Percentiles rank a stretch among this genome's conserved stretches.
These are phyloP conservation scores for Cladophialophora bantiana DNA, from an alignment of 2,329 filamentous ascomycete genomes.

Conservation along the genomic window DNA sequence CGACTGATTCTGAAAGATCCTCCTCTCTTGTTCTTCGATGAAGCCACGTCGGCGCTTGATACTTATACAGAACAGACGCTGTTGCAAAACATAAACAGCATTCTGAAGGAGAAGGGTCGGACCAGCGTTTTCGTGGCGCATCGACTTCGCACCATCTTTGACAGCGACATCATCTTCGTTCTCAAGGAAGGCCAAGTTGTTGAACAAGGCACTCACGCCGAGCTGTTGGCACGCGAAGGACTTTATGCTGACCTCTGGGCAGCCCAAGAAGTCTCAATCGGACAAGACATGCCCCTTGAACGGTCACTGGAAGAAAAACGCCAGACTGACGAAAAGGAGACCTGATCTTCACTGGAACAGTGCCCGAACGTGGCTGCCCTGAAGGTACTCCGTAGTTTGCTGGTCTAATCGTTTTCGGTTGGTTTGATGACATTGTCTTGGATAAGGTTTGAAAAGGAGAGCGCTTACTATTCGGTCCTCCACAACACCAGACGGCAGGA, in stretches of 20 bases:
- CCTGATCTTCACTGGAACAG: not conserved
- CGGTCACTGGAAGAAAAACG: slow-evolving; percentile 49
- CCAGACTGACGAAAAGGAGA: slow-evolving; percentile 23
- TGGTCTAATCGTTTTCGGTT: not conserved
- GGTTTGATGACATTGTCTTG: slow-evolving; percentile 1
- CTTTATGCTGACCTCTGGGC: slow-evolving; percentile 87
- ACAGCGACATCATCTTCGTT: slow-evolving; percentile 92
- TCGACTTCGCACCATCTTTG: slow-evolving; percentile 88
- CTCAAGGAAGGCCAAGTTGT: slow-evolving; percentile 83
- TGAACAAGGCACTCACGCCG: slow-evolving; percentile 85
- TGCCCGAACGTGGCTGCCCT: not conserved
- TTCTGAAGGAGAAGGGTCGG: slow-evolving; percentile 83
- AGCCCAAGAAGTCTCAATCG: slow-evolving; percentile 68
- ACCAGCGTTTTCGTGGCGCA: slow-evolving; percentile 97
- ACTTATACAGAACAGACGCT: slow-evolving; percentile 88
- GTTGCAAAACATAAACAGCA: slow-evolving; percentile 90
- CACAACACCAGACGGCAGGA: not conserved
- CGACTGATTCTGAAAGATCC: slow-evolving; percentile 83
- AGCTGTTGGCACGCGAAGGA: slow-evolving; percentile 76
- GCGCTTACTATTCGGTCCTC: not conserved
- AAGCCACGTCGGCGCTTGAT: slow-evolving; percentile 87
- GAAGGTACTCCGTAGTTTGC: not conserved
- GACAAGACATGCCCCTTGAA: slow-evolving; percentile 50
- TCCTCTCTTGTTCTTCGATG: slow-evolving; percentile 84
- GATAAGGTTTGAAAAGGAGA: not conserved